Conservation (phyloP, 1,284 basidiomycete genomes). For the Anthracocystis walkeri region DNA sequence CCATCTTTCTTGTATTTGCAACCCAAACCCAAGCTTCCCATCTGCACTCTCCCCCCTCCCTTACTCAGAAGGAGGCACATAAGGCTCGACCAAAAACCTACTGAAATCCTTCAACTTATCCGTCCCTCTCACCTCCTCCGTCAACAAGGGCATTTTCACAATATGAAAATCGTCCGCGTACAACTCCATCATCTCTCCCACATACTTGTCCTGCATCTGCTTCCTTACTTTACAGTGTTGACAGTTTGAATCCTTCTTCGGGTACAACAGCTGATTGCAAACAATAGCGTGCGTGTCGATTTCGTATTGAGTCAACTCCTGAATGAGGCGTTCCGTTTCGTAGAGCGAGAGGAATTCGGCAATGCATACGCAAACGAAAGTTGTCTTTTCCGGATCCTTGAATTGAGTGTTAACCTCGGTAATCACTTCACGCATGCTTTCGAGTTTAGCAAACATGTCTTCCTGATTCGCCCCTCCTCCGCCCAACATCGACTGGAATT, state of each 20-base stretch:
- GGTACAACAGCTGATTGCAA: constrained; percentile 96
- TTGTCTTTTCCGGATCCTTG: constrained; percentile 98
- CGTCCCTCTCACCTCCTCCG: constrained; percentile 94
- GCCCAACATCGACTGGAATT: constrained; percentile 95
- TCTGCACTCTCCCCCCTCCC: neutral
- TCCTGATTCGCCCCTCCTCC: constrained; percentile 73
- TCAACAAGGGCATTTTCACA: constrained; percentile 85
- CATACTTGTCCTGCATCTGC: constrained; percentile 87
- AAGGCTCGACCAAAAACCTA: constrained; percentile 60
- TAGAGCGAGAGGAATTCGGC: constrained; percentile 98
- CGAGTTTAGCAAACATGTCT: constrained; percentile 98
- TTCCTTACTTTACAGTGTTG: constrained; percentile 93
- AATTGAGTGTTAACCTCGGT: constrained; percentile 99
- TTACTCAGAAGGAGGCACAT: constrained; percentile 52
- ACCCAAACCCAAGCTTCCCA: neutral
- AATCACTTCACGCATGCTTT: constrained; percentile 95
- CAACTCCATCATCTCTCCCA: constrained; percentile 66
- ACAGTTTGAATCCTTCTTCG: constrained; percentile 89
- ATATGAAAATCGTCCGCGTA: constrained; percentile 68
- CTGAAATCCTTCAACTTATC: constrained; percentile 82
- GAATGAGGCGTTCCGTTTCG: constrained; percentile 96
- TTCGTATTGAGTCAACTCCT: constrained; percentile 93
- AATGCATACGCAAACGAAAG: constrained; percentile 96
- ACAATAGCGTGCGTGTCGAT: constrained; percentile 99
- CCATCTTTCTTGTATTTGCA: too few relatives aligned